phyloP scores from a whole-genome alignment of 1,139 yeast genomes.

The Yamadazyma sp. region DNA sequence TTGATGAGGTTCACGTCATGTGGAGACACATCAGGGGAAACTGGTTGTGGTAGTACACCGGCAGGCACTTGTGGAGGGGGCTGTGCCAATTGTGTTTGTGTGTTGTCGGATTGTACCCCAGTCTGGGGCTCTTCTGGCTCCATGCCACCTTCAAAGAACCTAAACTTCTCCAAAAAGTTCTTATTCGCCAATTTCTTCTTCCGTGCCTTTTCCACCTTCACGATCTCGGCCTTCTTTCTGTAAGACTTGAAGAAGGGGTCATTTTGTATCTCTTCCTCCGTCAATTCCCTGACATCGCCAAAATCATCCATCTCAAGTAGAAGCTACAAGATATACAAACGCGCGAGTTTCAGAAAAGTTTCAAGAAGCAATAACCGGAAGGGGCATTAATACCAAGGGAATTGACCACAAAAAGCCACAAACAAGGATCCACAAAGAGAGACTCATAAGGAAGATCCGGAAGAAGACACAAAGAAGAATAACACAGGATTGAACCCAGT shows the following conservation, averaged over 20 bases:
- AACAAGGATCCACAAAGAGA: too few relatives aligned
- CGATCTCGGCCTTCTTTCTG: conserved; percentile 2
- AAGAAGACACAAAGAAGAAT: too few relatives aligned
- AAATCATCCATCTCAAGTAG: conserved; percentile 8
- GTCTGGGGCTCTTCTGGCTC: conserved; percentile 1
- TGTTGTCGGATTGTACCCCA: too few relatives aligned
- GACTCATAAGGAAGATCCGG: too few relatives aligned
- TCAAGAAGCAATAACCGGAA: too few relatives aligned
- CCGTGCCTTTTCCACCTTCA: conserved; percentile 2
- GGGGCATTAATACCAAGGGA: too few relatives aligned
- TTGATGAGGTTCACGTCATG: neutral
- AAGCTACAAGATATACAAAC: conserved; percentile 1
- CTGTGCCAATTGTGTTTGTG: too few relatives aligned
- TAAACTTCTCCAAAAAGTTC: conserved; percentile 10
- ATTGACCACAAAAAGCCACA: too few relatives aligned
- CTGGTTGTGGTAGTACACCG: too few relatives aligned
- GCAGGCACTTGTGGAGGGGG: too few relatives aligned
- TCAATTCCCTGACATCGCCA: conserved; percentile 8
- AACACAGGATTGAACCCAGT: too few relatives aligned
- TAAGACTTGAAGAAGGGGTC: conserved; percentile 9
- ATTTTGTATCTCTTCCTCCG: conserved; percentile 5
- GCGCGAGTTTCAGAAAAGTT: conserved; percentile 1
- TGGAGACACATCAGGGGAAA: neutral
- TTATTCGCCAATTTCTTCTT: conserved; percentile 4
- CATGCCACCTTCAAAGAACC: neutral